phyloP scores from a whole-genome alignment of 192 early-diverging fungal species.

The Coemansia sp. region DNA sequence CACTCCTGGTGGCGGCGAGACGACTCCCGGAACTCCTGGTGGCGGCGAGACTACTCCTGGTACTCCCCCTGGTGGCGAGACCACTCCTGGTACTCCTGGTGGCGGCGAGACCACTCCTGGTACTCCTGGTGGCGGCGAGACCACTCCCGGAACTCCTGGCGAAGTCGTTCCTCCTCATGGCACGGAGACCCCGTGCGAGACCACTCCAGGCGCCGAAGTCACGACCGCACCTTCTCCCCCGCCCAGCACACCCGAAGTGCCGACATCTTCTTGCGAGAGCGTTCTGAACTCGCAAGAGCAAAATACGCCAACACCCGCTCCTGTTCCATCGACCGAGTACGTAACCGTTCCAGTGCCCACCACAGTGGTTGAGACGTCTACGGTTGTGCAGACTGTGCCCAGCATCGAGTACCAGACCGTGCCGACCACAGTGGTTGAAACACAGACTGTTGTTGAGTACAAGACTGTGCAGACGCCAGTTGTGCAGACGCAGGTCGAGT shows the following conservation, averaged over 20 bases:
- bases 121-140: not conserved
- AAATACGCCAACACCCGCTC: slow-evolving; percentile 8
- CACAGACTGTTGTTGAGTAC: slow-evolving; percentile 24
- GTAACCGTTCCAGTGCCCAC: slow-evolving; percentile 31
- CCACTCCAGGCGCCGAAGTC: not conserved
- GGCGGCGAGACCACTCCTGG: not conserved
- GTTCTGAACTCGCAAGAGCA: slow-evolving; percentile 1
- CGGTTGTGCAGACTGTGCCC: slow-evolving; percentile 34
- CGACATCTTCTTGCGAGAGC: slow-evolving; percentile 3
- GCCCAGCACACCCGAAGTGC: too few relatives aligned
- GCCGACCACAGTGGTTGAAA: slow-evolving; percentile 24
- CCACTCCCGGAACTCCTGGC: slow-evolving; percentile 11
- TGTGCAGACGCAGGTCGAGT: slow-evolving; percentile 42
- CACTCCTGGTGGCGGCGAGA: slow-evolving; percentile 14
- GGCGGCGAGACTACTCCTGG: not conserved
- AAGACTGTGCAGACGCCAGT: slow-evolving; percentile 30
- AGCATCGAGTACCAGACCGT: slow-evolving; percentile 38
- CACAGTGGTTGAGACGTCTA: slow-evolving; percentile 30
- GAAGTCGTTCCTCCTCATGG: slow-evolving; percentile 4
- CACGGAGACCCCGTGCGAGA: slow-evolving; percentile 10
- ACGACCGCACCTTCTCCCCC: not conserved
- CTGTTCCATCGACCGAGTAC: slow-evolving; percentile 12
- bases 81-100: not conserved
- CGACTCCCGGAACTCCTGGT: slow-evolving; percentile 10
- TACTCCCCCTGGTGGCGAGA: too few relatives aligned